Base-by-base conservation (phyloP, 768 basidiomycete species). In the Chlorophyllum brunneum region DNA sequence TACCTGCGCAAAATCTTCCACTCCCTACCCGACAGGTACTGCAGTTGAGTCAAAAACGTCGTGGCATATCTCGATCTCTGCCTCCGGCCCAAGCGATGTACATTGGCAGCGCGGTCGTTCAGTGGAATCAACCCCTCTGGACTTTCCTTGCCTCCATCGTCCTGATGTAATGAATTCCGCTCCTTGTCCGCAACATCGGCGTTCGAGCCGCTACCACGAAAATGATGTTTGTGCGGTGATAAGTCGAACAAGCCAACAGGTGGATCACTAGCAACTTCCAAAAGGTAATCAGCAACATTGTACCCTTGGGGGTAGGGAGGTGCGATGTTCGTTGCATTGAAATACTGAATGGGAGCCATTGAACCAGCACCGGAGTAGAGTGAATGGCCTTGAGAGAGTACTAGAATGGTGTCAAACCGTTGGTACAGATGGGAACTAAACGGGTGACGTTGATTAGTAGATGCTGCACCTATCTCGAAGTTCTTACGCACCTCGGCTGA, bases 261-360 rank as follows among this genome's bases (percentile, higher is more conserved):
- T 0, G 82, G 76, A 43, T 82, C 81, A 59, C 82, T 86, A 1
- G 93, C 93, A 46, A 98, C 78, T 58, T 97, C 94, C 18, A 98
- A 75, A 9, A 97, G 77, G 61, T 95, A 90, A 64, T 98, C 95
- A 0, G 95, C 93, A 15, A 95, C 80, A 60, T 97, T 97, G 70
- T 95, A 94, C 0, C 91, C 92, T 43, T 82, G 75, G 6, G 80
- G 86, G 61, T 84, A 92, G 8, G 77, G 69, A 5, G 69, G 71
- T 3, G 78, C 68, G 3, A 67, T 62, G 1, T 60, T 66, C 3
- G 68, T 56, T 4, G 77, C 76, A 20, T 70, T 73, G 61, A 95
- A 89, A 63, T 88, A 76, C 9, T 80, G 77, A 0, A 77, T 80
- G 0, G 93, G 91, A 0, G 78, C 75, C 50, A 85, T 78, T 0